These are phyloP conservation scores for Eucalyptus erythrocorys DNA, from an alignment of 345 rosid genomes.

Conservation along the genomic window DNA sequence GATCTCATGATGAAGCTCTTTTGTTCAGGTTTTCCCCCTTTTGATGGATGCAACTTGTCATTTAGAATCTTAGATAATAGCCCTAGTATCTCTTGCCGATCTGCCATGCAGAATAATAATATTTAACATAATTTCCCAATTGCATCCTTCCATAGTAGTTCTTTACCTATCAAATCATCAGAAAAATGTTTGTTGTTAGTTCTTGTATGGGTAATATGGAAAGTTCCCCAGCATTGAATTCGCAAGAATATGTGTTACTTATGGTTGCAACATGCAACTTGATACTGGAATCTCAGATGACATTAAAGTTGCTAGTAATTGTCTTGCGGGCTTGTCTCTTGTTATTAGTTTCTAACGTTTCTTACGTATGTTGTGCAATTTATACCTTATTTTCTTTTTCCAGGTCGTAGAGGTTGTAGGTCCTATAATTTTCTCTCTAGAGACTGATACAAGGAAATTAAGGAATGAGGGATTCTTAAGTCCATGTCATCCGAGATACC, in stretches of 20 bases:
- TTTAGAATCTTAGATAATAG: neutral
- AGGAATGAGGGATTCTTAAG: conserved; percentile 95
- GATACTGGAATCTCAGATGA: neutral
- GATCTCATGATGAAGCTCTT: neutral
- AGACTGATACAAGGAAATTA: conserved; percentile 92
- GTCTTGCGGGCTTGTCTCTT: neutral
- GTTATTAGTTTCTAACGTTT: neutral
- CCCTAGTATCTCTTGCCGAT: neutral
- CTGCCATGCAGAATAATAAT: neutral
- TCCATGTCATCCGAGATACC: conserved; percentile 97
- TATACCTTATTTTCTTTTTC: neutral
- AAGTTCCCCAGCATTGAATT: neutral
- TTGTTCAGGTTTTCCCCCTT: neutral
- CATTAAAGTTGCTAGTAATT: neutral
- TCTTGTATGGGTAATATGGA: neutral
- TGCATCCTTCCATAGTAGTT: neutral
- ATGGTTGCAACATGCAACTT: neutral
- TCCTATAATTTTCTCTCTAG: conserved; percentile 87
- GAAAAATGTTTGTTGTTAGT: neutral
- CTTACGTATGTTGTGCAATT: neutral
- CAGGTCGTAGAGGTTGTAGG: conserved; percentile 99
- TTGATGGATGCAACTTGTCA: neutral
- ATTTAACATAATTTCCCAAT: neutral
- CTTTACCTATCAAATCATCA: neutral
- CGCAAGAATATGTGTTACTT: neutral